Evolutionary conservation across 192 early-diverging fungal genomes (phyloP).

Genomic region (Geranomyces michiganensis): DNA sequence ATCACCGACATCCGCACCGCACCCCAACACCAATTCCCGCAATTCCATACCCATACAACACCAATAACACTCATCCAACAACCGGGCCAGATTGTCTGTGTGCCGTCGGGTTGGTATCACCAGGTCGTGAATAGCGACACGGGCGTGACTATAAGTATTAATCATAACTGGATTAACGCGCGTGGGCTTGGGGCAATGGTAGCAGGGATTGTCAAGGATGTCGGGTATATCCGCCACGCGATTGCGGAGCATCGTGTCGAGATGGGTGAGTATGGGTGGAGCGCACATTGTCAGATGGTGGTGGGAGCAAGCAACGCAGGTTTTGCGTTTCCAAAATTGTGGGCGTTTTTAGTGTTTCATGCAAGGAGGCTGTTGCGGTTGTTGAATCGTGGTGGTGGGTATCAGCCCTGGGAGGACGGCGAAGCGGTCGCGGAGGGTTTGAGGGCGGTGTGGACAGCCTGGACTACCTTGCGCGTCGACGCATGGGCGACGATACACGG

Average conservation of each 20-base stretch:
- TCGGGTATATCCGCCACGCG: conserved; percentile 9
- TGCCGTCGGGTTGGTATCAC: conserved; percentile 27
- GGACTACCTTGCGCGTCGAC: neutral
- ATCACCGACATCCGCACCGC: conserved; percentile 21
- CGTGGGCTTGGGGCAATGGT: conserved; percentile 1
- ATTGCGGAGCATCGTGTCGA: conserved; percentile 28
- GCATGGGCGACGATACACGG: neutral
- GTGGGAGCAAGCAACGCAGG: conserved; percentile 27
- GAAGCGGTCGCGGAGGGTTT: neutral
- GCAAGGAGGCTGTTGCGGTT: conserved; percentile 10
- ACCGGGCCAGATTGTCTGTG: conserved; percentile 24
- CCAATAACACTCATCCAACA: conserved; percentile 22
- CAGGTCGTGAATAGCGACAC: conserved; percentile 24
- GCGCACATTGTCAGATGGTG: conserved; percentile 27
- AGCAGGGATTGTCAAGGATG: neutral
- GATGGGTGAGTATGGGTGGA: conserved; percentile 26
- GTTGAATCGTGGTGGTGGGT: neutral
- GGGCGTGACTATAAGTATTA: conserved; percentile 26
- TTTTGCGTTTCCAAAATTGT: conserved; percentile 10
- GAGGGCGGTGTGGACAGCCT: neutral
- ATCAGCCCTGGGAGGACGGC: conserved; percentile 1
- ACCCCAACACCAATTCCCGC: neutral
- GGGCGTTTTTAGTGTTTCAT: conserved; percentile 26
- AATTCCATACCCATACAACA: conserved; percentile 4
- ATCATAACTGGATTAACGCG: conserved; percentile 36